Percentiles rank a stretch among this genome's conserved stretches.
phyloP scores from a whole-genome alignment of 441 rosid species.

The Bocquillonia castaneifolia region DNA sequence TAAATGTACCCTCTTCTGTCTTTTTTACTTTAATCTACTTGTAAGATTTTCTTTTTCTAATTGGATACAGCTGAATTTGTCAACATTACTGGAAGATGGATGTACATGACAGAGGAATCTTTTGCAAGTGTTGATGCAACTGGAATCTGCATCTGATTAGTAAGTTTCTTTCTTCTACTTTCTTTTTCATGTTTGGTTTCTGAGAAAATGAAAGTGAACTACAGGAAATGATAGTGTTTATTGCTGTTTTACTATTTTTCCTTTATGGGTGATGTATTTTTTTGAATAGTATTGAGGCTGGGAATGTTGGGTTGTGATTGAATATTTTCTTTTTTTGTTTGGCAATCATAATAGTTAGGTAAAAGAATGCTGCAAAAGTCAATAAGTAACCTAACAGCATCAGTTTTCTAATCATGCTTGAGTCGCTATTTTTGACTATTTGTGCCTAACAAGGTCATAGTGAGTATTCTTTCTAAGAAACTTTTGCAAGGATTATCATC shows the following conservation, averaged over 20 bases:
- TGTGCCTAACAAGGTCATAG: constrained; percentile 15
- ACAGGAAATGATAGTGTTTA: not conserved
- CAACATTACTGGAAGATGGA: not conserved
- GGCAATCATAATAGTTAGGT: constrained; percentile 25
- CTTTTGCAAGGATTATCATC: not conserved
- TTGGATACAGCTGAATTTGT: not conserved
- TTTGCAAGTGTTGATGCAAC: not conserved
- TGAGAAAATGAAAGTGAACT: constrained; percentile 21
- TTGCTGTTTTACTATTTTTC: not conserved
- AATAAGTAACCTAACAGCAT: constrained; percentile 41
- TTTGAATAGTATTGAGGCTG: not conserved
- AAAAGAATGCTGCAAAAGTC: constrained; percentile 35
- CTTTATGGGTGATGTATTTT: not conserved
- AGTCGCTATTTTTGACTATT: constrained; percentile 37
- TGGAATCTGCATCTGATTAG: constrained; percentile 18
- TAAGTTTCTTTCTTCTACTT: constrained; percentile 16
- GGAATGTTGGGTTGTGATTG: not conserved
- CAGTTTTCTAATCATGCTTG: constrained; percentile 25
- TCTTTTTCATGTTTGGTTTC: constrained; percentile 16
- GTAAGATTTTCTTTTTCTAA: not conserved
- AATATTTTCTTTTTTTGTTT: constrained; percentile 20
- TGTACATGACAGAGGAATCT: not conserved
- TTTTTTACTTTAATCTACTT: not conserved
- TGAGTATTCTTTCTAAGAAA: not conserved
- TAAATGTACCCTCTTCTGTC: constrained; percentile 8